Evolutionary conservation across 768 basidiomycete species (phyloP).

Genomic region (Astraeus odoratus): DNA sequence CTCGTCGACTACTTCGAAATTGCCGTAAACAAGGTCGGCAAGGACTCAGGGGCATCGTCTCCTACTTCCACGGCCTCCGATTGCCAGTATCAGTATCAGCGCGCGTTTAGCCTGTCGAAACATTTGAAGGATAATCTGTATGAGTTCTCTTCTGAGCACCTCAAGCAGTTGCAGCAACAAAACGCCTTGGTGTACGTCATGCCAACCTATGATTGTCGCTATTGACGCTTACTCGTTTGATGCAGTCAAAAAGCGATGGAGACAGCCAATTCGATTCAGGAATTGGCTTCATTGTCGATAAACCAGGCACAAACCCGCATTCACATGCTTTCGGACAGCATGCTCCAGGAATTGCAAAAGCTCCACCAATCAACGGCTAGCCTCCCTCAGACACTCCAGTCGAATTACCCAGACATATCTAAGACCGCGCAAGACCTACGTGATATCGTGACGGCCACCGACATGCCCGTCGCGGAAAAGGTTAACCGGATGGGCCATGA

Average conservation of each 20-base stretch:
- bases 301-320: constrained; percentile 49
- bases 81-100: constrained; percentile 72
- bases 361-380: constrained; percentile 54
- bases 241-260: constrained; percentile 62
- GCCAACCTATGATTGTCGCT: neutral
- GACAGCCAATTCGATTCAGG: constrained; percentile 57
- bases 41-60: constrained; percentile 40
- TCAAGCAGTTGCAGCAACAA: constrained; percentile 64
- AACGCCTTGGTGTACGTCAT: constrained; percentile 52
- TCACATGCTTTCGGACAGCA: constrained; percentile 53
- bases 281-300: constrained; percentile 52
- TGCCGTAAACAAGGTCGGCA: constrained; percentile 42
- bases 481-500: constrained; percentile 47
- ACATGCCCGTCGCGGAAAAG: constrained; percentile 59
- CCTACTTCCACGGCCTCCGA: constrained; percentile 44
- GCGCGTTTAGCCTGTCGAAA: constrained; percentile 58
- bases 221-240: constrained; percentile 4
- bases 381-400: constrained; percentile 54
- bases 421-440: constrained; percentile 48
- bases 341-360: constrained; percentile 62
- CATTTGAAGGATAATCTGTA: constrained; percentile 57
- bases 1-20: constrained; percentile 66
- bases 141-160: constrained; percentile 62
- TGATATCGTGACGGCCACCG: constrained; percentile 43
- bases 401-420: constrained; percentile 49